Base-by-base conservation (phyloP, 805 yeast genomes). In the Dipodascopsis uninucleata region DNA sequence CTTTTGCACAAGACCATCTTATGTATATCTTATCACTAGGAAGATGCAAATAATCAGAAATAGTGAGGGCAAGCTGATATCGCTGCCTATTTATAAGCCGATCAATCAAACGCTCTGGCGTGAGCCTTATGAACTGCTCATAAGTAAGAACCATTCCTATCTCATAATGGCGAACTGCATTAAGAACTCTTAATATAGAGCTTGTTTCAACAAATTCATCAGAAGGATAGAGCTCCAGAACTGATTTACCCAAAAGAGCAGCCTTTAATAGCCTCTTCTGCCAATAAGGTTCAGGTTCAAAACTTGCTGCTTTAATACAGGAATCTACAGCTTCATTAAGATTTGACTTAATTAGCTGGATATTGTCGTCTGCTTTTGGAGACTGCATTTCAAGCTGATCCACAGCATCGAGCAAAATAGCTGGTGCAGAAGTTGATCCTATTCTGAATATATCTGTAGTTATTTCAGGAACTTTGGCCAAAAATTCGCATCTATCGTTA, bases 401-500 rank as follows among this genome's bases (percentile, higher is more conserved):
- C 29, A 80, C 72, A 6, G 96, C 83, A 64, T 89, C 96, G 6
- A 86, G 66, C 26, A 93, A 66, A 20, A 90, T 82, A 1, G 95
- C 86, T 25, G 93, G 74, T 1, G 96, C 84, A 26, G 85, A 75
- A 0, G 85, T 75, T 0, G 96, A 86, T 0, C 97, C 98, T 37
- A 89, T 77, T 58, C 76, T 77, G 63, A 87, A 87, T 5, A 85
- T 72, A 29, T 79, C 78, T 2, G 74, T 71, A 0, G 84, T 76
- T 0, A 69, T 62, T 2, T 68, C 67, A 0, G 77, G 71, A 0
- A 93, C 95, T 50, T 81, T 73, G 5, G 81, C 68, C 7, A 88
- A 60, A 43, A 84, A 76, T 49, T 81, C 82, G 12, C 84, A 68
- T 33, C 74, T 72, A 6, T 71, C 71, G 2, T 66, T 58, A 0